phyloP scores from a whole-genome alignment of 208 protist species.

The Crithidia bombi region DNA sequence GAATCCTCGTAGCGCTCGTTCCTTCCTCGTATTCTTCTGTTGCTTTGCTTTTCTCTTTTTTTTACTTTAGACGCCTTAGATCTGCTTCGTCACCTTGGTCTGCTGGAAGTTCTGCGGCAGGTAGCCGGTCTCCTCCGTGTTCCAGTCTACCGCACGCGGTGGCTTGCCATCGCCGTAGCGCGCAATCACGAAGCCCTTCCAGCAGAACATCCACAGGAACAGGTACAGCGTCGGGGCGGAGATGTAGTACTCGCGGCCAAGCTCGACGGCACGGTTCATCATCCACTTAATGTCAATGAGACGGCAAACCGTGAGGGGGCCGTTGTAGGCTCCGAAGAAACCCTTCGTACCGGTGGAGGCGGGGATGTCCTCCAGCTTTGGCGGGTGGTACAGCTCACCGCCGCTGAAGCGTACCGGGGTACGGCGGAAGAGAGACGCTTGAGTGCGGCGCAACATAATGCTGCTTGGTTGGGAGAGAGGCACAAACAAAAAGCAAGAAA shows the following conservation, averaged over 20 bases:
- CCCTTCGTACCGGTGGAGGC: conserved; percentile 58
- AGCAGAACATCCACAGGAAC: conserved; percentile 89
- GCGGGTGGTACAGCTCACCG: conserved; percentile 85
- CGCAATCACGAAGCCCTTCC: conserved; percentile 75
- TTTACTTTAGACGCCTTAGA: conserved; percentile 35
- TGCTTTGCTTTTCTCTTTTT: background rate
- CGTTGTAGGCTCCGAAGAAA: conserved; percentile 85
- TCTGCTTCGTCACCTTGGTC: conserved; percentile 61
- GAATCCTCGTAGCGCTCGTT: background rate
- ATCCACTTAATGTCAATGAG: conserved; percentile 92
- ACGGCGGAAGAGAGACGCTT: conserved; percentile 67
- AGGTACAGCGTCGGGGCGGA: conserved; percentile 76
- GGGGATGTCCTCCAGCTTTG: conserved; percentile 81
- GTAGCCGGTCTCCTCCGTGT: conserved; percentile 83
- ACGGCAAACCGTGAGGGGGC: conserved; percentile 55
- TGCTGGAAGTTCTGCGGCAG: conserved; percentile 75
- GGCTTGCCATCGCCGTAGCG: conserved; percentile 86
- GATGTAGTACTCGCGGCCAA: conserved; percentile 89
- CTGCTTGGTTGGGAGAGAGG: background rate
- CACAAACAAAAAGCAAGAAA: background rate
- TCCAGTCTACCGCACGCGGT: conserved; percentile 88
- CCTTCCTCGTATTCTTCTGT: background rate
- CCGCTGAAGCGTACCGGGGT: conserved; percentile 73
- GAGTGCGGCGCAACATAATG: conserved; percentile 84
- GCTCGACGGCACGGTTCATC: conserved; percentile 88